Base-by-base conservation (phyloP, 139 green algal species). In the Edaphochlamys debaryana region DNA sequence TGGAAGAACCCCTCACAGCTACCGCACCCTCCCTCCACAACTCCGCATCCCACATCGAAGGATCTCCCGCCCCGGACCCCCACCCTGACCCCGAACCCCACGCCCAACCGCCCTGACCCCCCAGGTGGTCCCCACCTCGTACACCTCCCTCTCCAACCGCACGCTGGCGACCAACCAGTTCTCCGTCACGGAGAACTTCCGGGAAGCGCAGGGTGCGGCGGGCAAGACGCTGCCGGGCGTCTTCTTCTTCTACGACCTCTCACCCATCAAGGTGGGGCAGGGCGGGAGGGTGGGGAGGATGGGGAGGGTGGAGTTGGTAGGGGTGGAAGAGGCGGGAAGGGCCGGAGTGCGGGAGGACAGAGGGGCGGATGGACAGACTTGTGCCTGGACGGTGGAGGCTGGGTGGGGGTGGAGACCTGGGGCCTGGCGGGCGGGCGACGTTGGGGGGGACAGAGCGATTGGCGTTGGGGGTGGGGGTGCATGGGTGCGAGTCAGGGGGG, bases 231-330 rank as follows among this genome's bases (percentile, higher is more conserved):
- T 97, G 60, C 96, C 97, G 7, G 97, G 97, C 52, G 92, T 99
- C 0, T 99, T 99, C 80, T 97, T 99, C 84, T 99, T 98, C 87
- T 99, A 99, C 69, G 97, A 99, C 80, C 90, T 99, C 7, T 98
- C 94, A 0, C 96, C 97, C 54, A 98, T 99, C 87, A 98, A 98
- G 91, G 95, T 96, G 27, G 4, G 54, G 38, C 8, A 27, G 22
- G 7, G 30, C n/a, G n/a, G n/a, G n/a, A n/a, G n/a, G n/a, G n/a
- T n/a, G n/a, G n/a, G n/a, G n/a, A n/a, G n/a, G n/a, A n/a, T n/a
- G n/a, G n/a, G n/a, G 22, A 64, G 9, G n/a, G 6, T 17, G 56
- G 56, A n/a, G n/a, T n/a, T 29, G 19, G n/a, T 22, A 17, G 22
- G 17, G 56, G 56, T 64, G 56, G 6, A 58, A 58, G 15, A 17